These are phyloP conservation scores for Fusarium secorum DNA, from an alignment of 2,329 filamentous ascomycete genomes.

Conservation along the genomic window DNA sequence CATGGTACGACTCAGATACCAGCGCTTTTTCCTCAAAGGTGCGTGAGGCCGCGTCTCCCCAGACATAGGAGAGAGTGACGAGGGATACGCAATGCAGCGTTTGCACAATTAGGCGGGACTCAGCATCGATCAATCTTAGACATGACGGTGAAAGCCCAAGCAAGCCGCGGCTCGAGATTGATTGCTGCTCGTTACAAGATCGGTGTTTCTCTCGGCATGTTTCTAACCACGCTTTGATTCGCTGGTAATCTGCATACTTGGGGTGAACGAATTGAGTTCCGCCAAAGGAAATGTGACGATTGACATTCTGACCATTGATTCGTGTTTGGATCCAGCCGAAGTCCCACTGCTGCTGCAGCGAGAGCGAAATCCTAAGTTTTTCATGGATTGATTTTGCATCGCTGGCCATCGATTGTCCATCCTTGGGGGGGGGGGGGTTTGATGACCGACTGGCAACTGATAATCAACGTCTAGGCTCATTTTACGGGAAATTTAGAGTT, in stretches of 20 bases:
- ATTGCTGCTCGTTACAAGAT: not conserved
- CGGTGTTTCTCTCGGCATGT: not conserved
- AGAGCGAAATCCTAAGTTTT: fast-evolving
- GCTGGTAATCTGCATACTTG: not conserved
- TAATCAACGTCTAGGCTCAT: no score
- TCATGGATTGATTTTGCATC: not conserved
- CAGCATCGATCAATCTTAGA: not conserved
- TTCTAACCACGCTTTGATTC: not conserved
- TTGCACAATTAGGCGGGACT: not conserved
- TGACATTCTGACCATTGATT: not conserved
- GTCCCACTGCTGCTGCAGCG: not conserved
- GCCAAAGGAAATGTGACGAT: not conserved
- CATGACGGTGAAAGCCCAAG: not conserved
- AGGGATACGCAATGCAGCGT: not conserved
- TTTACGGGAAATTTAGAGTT: no score
- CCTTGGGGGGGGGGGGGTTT: fast-evolving
- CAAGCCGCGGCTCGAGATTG: not conserved
- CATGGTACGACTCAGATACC: not conserved
- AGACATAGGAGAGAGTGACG: not conserved
- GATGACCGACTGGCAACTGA: not conserved
- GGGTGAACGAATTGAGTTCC: not conserved
- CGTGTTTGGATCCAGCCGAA: not conserved
- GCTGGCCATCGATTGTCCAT: not conserved
- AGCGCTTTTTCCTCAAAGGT: not conserved
- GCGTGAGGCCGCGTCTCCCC: not conserved